Conservation (phyloP, 2,329 filamentous ascomycete species). For the Neopestalotiopsis sp. region DNA sequence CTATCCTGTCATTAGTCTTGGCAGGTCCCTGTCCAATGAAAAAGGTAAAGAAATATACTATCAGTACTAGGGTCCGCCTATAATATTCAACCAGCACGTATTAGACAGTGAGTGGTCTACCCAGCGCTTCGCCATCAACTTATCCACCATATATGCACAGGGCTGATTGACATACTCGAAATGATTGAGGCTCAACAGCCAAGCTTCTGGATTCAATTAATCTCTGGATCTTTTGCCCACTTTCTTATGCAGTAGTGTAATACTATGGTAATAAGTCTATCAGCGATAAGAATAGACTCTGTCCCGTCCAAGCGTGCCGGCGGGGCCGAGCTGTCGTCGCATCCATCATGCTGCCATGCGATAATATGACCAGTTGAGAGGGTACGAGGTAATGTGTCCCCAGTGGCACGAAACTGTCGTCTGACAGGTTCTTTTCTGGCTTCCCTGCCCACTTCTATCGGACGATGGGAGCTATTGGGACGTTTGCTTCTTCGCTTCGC, state of each 20-base stretch:
- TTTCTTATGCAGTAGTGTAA: background rate
- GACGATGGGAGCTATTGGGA: background rate
- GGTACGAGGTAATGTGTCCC: background rate
- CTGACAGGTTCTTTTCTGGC: background rate
- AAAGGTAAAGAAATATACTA: background rate
- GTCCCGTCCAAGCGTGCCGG: background rate
- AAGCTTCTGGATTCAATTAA: background rate
- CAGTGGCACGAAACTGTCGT: conserved; percentile 14
- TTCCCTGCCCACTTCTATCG: background rate
- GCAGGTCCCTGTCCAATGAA: background rate
- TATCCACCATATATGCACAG: background rate
- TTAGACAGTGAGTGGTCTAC: background rate
- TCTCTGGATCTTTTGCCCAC: background rate
- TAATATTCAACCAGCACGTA: background rate
- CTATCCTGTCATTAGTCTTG: background rate
- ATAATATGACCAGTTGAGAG: background rate
- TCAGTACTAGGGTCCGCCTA: background rate
- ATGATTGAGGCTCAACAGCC: background rate
- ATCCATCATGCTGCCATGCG: background rate
- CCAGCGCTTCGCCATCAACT: background rate
- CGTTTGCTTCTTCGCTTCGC: background rate
- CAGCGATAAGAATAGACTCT: background rate
- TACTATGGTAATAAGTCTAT: conserved; percentile 2
- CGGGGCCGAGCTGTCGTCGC: background rate
- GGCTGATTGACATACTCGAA: background rate